A percentile compares a stretch with the other conserved stretches of the same genome.
These are phyloP conservation scores for Stagonosporopsis vannaccii DNA, from an alignment of 2,329 filamentous ascomycete species.

Conservation along the genomic window DNA sequence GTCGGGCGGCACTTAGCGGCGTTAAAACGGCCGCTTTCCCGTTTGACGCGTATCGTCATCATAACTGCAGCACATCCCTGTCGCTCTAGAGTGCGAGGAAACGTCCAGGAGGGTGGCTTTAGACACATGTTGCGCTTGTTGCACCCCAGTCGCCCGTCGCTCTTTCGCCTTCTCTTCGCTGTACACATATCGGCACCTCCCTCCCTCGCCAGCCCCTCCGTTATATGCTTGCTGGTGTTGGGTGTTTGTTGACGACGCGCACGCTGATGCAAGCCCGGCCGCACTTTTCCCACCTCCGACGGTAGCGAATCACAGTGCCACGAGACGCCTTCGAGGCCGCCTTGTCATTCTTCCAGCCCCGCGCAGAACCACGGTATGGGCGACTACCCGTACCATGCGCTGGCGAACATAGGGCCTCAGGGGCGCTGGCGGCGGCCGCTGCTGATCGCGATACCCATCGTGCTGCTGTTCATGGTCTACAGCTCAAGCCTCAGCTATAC, in stretches of 20 bases:
- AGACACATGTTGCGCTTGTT: slow-evolving; percentile 13
- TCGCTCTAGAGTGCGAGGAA: slow-evolving; percentile 13
- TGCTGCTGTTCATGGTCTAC: slow-evolving; percentile 41
- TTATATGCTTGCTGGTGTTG: slow-evolving; percentile 2
- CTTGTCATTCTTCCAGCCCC: slow-evolving; percentile 8
- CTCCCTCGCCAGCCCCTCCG: slow-evolving; percentile 1
- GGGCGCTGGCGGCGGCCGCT: slow-evolving; percentile 46
- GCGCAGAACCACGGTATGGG: slow-evolving; percentile 18
- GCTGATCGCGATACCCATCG: slow-evolving; percentile 42
- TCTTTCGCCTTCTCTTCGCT: slow-evolving; percentile 22
- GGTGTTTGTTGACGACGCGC: slow-evolving; percentile 1
- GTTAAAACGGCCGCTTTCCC: slow-evolving; percentile 20
- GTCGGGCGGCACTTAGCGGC: slow-evolving; percentile 16
- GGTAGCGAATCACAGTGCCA: slow-evolving; percentile 7
- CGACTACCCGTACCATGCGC: slow-evolving; percentile 41
- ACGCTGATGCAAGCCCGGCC: slow-evolving; percentile 12
- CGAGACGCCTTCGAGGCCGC: not conserved
- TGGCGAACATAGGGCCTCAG: slow-evolving; percentile 44
- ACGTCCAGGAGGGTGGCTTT: slow-evolving; percentile 22
- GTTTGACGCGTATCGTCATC: slow-evolving; percentile 10
- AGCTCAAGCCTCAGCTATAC: slow-evolving; percentile 37
- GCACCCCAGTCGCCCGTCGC: slow-evolving; percentile 17
- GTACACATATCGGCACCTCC: slow-evolving; percentile 11
- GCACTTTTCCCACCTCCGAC: slow-evolving; percentile 2
- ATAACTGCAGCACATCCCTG: slow-evolving; percentile 17